Conservation (phyloP, 257 asterid species). For the Nicotiana tabacum region DNA sequence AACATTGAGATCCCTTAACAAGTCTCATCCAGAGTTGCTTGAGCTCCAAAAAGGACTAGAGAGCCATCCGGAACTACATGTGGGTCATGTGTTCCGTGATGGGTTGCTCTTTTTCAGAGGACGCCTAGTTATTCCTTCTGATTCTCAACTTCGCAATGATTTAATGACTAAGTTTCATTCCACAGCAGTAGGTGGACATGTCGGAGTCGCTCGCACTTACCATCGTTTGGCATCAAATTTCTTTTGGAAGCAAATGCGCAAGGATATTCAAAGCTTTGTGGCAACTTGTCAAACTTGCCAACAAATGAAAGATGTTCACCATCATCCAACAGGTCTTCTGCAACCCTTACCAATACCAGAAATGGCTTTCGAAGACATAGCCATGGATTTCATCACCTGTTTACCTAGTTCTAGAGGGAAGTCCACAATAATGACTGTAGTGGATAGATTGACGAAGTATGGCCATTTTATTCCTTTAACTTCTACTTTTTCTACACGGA, state of each 20-base stretch:
- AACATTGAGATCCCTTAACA: too few species aligned
- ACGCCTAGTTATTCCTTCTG: not conserved
- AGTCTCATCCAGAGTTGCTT: too few species aligned
- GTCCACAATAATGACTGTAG: not conserved
- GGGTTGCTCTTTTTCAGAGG: too few species aligned
- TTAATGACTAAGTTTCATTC: not conserved
- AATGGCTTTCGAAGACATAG: not conserved
- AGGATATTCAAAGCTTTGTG: not conserved
- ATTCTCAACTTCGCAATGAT: not conserved
- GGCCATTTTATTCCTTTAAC: not conserved
- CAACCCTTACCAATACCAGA: not conserved
- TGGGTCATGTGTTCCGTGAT: too few species aligned
- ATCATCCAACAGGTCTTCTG: not conserved
- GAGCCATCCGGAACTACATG: too few species aligned
- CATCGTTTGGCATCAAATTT: not conserved
- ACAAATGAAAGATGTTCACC: not conserved
- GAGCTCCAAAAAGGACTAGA: too few species aligned
- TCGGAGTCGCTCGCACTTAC: not conserved
- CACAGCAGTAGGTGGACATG: not conserved
- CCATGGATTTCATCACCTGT: slow-evolving; percentile 5
- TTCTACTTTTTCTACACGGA: not conserved
- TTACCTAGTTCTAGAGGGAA: not conserved
- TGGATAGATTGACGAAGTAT: not conserved
- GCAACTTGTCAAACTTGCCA: not conserved
- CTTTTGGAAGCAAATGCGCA: not conserved